phyloP scores from a whole-genome alignment of 306 rosid genomes.

The Inga laurina region DNA sequence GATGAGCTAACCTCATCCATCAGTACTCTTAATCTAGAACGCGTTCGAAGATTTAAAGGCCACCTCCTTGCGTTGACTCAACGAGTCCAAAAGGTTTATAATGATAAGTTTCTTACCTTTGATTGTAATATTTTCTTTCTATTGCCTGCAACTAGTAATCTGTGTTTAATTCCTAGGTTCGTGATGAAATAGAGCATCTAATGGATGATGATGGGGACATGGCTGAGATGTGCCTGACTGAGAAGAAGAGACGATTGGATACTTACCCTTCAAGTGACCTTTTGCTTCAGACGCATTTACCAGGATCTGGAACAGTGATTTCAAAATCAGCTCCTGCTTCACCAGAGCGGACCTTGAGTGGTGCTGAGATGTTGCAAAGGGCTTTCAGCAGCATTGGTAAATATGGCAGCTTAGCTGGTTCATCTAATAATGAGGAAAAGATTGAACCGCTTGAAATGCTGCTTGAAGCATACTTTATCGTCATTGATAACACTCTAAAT shows the following conservation, averaged over 20 bases:
- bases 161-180: conserved; percentile 58
- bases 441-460: conserved; percentile 88
- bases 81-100: conserved; percentile 88
- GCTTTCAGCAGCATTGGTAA: conserved; percentile 74
- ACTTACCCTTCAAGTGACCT: conserved; percentile 49
- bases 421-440: conserved; percentile 67
- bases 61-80: conserved; percentile 92
- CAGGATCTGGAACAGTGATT: conserved; percentile 34
- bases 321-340: conserved; percentile 85
- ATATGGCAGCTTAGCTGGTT: conserved; percentile 60
- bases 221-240: conserved; percentile 99
- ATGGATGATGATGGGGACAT: conserved; percentile 99
- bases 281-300: conserved; percentile 38
- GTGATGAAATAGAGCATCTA: conserved; percentile 99
- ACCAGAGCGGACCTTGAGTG: conserved; percentile 62
- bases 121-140: conserved; percentile 17
- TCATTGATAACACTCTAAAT: conserved; percentile 86
- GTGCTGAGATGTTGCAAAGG: conserved; percentile 66
- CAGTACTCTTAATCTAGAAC: conserved; percentile 84
- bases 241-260: conserved; percentile 76
- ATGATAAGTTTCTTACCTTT: conserved; percentile 20
- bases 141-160: conserved; percentile 23
- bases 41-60: conserved; percentile 93
- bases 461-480: conserved; percentile 94
- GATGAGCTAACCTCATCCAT: conserved; percentile 82